Percentiles rank a stretch among this genome's conserved stretches.
Evolutionary conservation across 2,329 filamentous ascomycete genomes (phyloP).

Genomic region (Aspergillus sclerotialis): DNA sequence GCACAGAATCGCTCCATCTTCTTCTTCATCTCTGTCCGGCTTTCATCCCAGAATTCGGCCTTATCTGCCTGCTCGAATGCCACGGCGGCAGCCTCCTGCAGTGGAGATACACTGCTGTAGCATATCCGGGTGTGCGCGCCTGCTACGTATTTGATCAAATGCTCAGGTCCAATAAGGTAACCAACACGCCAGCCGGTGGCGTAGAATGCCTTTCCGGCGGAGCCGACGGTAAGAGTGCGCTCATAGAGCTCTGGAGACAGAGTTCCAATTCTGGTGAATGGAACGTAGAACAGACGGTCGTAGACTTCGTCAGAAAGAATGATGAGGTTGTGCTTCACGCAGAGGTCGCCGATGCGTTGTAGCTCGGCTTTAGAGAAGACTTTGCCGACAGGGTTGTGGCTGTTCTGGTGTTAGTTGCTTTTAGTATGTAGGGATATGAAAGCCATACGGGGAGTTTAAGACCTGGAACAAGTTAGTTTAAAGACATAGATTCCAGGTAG

Average conservation of each 20-base stretch:
- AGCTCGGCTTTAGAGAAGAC: constrained; percentile 83
- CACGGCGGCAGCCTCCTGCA: constrained; percentile 90
- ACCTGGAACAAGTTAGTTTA: constrained; percentile 25
- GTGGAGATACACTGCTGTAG: constrained; percentile 84
- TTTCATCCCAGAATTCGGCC: constrained; percentile 79
- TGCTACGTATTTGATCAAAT: constrained; percentile 84
- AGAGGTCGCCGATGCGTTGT: constrained; percentile 75
- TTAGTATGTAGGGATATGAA: background rate
- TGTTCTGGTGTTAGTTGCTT: constrained; percentile 12
- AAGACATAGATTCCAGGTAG: constrained; percentile 24
- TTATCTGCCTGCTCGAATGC: constrained; percentile 87
- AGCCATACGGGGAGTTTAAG: constrained; percentile 43
- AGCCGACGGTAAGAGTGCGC: constrained; percentile 87
- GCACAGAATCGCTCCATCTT: constrained; percentile 85
- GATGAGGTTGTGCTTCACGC: constrained; percentile 87
- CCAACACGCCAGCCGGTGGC: constrained; percentile 95
- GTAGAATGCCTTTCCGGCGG: constrained; percentile 97
- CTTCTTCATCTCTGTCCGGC: constrained; percentile 76
- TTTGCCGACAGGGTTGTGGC: constrained; percentile 93
- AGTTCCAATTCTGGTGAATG: constrained; percentile 87
- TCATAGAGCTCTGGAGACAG: constrained; percentile 83
- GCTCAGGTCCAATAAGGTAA: constrained; percentile 83
- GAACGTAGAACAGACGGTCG: constrained; percentile 88
- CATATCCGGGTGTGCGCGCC: constrained; percentile 95
- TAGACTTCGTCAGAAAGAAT: constrained; percentile 93